These are phyloP conservation scores for Aristolochia fimbriata DNA, from an alignment of 164 flowering plant genomes.

Conservation along the genomic window DNA sequence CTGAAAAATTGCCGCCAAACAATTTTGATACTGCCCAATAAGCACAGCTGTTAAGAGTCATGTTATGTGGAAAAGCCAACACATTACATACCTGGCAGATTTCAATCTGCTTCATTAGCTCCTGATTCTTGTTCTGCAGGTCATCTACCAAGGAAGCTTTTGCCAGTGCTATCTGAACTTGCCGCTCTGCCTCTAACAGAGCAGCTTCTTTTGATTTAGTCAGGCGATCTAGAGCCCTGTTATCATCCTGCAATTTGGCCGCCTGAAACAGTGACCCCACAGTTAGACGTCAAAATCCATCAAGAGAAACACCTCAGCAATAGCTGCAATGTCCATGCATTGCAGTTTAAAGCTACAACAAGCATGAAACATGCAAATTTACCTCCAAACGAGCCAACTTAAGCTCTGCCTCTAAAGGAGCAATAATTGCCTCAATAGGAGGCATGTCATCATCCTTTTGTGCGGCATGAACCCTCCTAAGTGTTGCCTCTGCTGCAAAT, in stretches of 20 bases:
- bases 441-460: constrained; percentile 84
- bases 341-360: not conserved
- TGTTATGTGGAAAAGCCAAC: not conserved
- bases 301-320: not conserved
- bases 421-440: constrained; percentile 70
- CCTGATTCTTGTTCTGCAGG: constrained; percentile 69
- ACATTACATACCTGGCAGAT: constrained; percentile 56
- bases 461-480: constrained; percentile 73
- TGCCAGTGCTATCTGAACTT: constrained; percentile 52
- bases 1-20: constrained; percentile 15
- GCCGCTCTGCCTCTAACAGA: constrained; percentile 60
- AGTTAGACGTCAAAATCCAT: not conserved
- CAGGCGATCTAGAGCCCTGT: constrained; percentile 63
- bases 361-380: not conserved
- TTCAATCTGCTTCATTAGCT: constrained; percentile 61
- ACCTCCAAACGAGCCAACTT: constrained; percentile 64
- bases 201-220: constrained; percentile 79
- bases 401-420: constrained; percentile 76
- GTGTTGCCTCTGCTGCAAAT: constrained; percentile 82
- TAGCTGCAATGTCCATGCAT: no score
- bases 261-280: not conserved
- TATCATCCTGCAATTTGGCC: constrained; percentile 62
- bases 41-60: not conserved
- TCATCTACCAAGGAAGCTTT: constrained; percentile 75
- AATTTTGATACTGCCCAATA: not conserved